Evolutionary conservation across 2,329 filamentous ascomycete genomes (phyloP), one percentile per base, ranked within the genome.

Genomic region (Fusarium musae): DNA sequence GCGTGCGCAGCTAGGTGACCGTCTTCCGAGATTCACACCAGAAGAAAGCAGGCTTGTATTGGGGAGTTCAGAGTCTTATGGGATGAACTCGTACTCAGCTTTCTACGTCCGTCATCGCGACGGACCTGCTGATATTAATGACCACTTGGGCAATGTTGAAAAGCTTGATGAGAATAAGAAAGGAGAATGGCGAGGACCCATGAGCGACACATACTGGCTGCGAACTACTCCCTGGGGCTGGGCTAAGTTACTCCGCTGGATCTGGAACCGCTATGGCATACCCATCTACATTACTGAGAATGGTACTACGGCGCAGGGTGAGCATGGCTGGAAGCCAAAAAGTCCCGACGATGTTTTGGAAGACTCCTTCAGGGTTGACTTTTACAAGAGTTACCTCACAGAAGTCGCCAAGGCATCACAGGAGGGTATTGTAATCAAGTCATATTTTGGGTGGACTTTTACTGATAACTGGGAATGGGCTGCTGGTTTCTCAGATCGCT

Each of bases 401-500:
- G 82, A 82, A 54, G 74, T 84, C 5, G 82, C 81, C 16, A 81
- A 77, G 43, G 83, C 82, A 1, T 80, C 80, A 3, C 65, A 82
- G 47, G 80, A 82, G 37, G 82, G 82, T 1, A 78, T 83, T 4
- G 75, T 83, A 13, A 81, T 84, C 57, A 80, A 81, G 59, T 81
- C 79, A 4, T 84, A 84, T 59, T 84, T 84, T 64, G 83, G 77
- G 0, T 84, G 83, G 83, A 83, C 82, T 1, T 83, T 84, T 46
- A 80, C 80, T 0, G 83, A 84, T 59, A 84, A 84, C n/a, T 84
- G 83, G 82, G 81, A 85, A 66, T 85, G 83, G 83, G 80, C 82
- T n/a, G 81, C 81, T 3, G 83, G 83, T 0, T 84, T 77, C 59
- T 80, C 79, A 0, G 82, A 83, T 63, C 75, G 83, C 2, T 84